Base-by-base conservation (phyloP, 2,329 filamentous ascomycete genomes). In the Neonectria hederae region DNA sequence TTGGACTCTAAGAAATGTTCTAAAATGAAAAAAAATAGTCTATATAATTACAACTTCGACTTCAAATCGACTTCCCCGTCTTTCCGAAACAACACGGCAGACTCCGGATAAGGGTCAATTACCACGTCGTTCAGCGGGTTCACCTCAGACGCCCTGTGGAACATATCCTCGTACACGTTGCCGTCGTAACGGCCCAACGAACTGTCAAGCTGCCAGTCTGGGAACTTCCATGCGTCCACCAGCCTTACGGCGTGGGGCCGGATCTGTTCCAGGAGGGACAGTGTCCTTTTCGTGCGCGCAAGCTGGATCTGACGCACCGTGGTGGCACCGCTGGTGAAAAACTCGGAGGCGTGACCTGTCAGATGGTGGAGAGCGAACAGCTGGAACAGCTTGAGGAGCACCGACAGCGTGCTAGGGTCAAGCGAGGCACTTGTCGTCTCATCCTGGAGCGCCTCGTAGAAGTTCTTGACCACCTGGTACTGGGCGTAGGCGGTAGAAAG, bases 381-480 rank as follows among this genome's bases (percentile, higher is more conserved):
- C 90, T 93, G 86, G 87, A 93, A 91, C 86, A 96, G 82, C 90
- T 89, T 88, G 79, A 89, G 86, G 71, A 93, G 79, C 10, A 92
- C 54, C 0, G 78, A 77, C 14, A 86, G 79, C 0, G 89, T 91
- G 59, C 84, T 82, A 0, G 82, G 72, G 73, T 90, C 87, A 30
- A 92, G 80, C 17, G 85, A 81, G 13, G 82, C 76, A n/a, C 78
- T 78, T 11, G 86, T 83, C 8, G 83, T 74, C 7, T 84, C 80
- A 5, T 83, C 83, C 43, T 74, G 68, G 1, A 82, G 75, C 2
- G 80, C 78, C 48, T 81, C 78, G 70, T 79, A 71, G 81, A 93
- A 94, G 82, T 89, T 92, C 83, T 92, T 93, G 67, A 93, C 90
- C 0, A 93, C 86, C 70, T 93, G 85, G 78, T 93, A 93, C 77